A percentile compares a stretch with the other conserved stretches of the same genome.
These are phyloP conservation scores for Crotalaria pallida DNA, from an alignment of 306 rosid genomes.

Conservation along the genomic window DNA sequence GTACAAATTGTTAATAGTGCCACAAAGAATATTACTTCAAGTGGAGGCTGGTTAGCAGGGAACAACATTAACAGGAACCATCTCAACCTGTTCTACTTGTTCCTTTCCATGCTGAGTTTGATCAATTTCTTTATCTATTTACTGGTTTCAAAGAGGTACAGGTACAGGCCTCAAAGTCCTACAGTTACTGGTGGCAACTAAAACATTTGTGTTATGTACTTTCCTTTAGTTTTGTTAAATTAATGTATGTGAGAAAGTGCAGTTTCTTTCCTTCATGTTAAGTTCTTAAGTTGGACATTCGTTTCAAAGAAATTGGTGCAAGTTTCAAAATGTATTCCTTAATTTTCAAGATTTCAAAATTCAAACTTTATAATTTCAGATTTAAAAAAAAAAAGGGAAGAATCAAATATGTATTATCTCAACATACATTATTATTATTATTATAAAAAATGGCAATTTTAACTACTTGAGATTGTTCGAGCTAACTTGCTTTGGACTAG, in stretches of 20 bases:
- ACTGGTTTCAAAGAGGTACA: slow-evolving; percentile 60
- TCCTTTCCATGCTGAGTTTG: slow-evolving; percentile 65
- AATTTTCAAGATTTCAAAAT: too few relatives aligned
- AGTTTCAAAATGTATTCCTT: too few relatives aligned
- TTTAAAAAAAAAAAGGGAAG: too few relatives aligned
- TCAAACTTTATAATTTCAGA: too few relatives aligned
- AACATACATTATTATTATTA: too few relatives aligned
- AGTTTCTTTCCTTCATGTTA: not conserved
- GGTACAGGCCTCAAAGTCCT: slow-evolving; percentile 44
- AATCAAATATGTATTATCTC: too few relatives aligned
- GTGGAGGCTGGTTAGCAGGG: slow-evolving; percentile 83
- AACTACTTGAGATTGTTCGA: too few relatives aligned
- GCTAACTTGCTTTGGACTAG: too few relatives aligned
- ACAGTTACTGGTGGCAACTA: not conserved
- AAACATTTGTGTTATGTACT: not conserved
- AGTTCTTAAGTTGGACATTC: too few relatives aligned
- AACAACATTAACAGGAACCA: slow-evolving; percentile 77
- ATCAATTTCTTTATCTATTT: slow-evolving; percentile 57
- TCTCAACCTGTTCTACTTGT: slow-evolving; percentile 66
- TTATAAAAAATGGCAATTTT: too few relatives aligned
- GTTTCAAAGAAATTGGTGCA: too few relatives aligned
- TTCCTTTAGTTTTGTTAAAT: not conserved
- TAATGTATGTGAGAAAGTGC: not conserved
- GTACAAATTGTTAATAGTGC: slow-evolving; percentile 60
- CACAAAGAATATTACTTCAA: slow-evolving; percentile 41